Base-by-base conservation (phyloP, 148 eudicot genomes). In the Cornus florida region DNA sequence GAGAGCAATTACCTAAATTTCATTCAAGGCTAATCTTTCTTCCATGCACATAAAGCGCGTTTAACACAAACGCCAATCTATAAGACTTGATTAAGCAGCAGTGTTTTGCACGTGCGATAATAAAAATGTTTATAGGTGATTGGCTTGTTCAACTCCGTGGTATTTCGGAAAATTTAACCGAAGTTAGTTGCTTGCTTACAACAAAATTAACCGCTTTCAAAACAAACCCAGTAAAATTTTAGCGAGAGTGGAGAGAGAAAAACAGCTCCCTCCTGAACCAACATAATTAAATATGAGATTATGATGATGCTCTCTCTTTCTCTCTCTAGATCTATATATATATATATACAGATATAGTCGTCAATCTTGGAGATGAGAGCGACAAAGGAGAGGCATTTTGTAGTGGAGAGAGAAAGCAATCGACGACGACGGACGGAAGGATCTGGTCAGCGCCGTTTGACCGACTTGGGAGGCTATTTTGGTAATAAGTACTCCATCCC, bases 401-500 rank as follows among this genome's bases (percentile, higher is more conserved):
- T 46, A 70, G 48, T 60, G 28, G 28, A 74, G 10, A 35, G 48
- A 74, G 23, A 35, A 64, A 59, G 68, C 16, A 39, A 62, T 50
- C 32, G 71, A 17, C 62, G 75, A 48, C 60, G 75, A 72, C 75
- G 75, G 71, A 57, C 69, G 24, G 69, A 16, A 59, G 81, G 87
- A 83, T 83, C 86, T 80, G 84, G 93, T 88, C 91, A 90, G 71
- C 83, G 64, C 57, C 39, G 71, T 83, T 85, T 90, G 93, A 90
- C 91, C 85, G 69, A 59, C 17, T 39, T 39, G n/a, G 80, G 67
- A 2, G 28, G 28, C 28, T 31, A 38, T 57, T 39, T 0, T 72
- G 19, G 78, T 77, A 81, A 28, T 69, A 75, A 46, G 60, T 6
- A 73, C n/a, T 28, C 48, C 60, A 2, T 10, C 39, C 43, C n/a